Conservation (phyloP, 352 stramenopile genomes). For the Pythium plurisporium region DNA sequence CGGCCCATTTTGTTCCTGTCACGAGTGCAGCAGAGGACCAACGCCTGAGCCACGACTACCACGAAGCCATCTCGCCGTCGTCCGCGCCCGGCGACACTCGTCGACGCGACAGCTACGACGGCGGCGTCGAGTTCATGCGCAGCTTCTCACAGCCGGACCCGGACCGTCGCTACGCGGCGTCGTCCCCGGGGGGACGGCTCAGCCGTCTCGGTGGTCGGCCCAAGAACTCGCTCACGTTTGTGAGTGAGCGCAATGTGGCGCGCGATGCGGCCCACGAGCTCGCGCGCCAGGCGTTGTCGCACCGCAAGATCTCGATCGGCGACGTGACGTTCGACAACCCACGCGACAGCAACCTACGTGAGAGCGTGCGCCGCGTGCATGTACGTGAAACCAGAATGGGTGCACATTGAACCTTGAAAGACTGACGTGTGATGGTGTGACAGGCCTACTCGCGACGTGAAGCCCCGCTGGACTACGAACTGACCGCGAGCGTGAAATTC, state of each 20-base stretch:
- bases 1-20: conserved; percentile 8
- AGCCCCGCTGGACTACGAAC: conserved; percentile 53
- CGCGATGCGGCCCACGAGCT: conserved; percentile 58
- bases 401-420: no score
- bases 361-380: conserved; percentile 78
- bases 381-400: conserved; percentile 23
- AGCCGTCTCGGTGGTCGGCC: conserved; percentile 19
- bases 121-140: background rate
- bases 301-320: conserved; percentile 67
- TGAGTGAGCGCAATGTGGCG: conserved; percentile 30
- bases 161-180: conserved; percentile 15
- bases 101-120: conserved; percentile 12
- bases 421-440: background rate
- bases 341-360: conserved; percentile 50
- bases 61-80: background rate
- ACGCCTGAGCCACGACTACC: conserved; percentile 1
- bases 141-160: conserved; percentile 5
- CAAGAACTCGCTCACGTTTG: conserved; percentile 24
- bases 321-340: conserved; percentile 74
- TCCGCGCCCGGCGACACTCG: background rate
- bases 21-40: background rate
- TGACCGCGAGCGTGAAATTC: conserved; percentile 43
- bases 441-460: conserved; percentile 75
- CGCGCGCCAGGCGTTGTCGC: conserved; percentile 60
- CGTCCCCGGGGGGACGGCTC: conserved; percentile 12